phyloP scores from a whole-genome alignment of 768 basidiomycete species.

The Tylopilus rubrobrunneus region DNA sequence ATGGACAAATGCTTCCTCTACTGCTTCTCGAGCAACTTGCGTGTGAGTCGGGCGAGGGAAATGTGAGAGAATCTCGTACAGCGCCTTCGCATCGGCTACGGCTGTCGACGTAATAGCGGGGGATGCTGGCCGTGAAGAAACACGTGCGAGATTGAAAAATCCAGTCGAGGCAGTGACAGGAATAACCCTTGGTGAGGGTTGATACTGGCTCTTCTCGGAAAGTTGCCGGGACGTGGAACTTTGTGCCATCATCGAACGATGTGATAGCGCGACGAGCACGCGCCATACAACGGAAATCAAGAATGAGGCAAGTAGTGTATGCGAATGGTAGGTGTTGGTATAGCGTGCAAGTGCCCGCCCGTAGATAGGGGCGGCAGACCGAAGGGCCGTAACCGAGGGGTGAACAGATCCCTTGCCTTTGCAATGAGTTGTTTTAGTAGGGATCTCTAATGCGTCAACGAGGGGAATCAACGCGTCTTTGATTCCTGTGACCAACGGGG shows the following conservation, averaged over 20 bases:
- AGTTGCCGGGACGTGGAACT: conserved; percentile 35
- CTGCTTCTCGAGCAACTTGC: conserved; percentile 70
- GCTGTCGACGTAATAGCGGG: conserved; percentile 43
- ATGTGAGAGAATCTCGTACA: conserved; percentile 56
- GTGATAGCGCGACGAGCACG: conserved; percentile 63
- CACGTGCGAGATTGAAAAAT: conserved; percentile 64
- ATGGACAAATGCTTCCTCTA: conserved; percentile 72
- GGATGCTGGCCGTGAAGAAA: conserved; percentile 63
- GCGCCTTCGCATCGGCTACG: conserved; percentile 54
- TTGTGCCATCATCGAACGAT: conserved; percentile 48
- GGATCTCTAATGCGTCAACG: conserved; percentile 57
- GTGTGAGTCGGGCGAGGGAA: conserved; percentile 60
- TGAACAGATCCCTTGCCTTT: conserved; percentile 34
- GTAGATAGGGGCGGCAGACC: conserved; percentile 59
- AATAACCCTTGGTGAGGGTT: conserved; percentile 40
- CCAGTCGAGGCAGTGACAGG: conserved; percentile 54
- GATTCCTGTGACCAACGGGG: conserved; percentile 60
- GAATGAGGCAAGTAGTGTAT: conserved; percentile 62
- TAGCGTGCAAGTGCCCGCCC: conserved; percentile 54
- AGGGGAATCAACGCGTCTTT: conserved; percentile 58
- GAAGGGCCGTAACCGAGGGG: conserved; percentile 57
- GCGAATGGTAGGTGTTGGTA: conserved; percentile 49
- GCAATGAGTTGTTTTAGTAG: conserved; percentile 27
- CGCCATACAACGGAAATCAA: conserved; percentile 75
- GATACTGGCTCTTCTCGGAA: conserved; percentile 40